Evolutionary conservation across 2,329 filamentous ascomycete genomes (phyloP).

Genomic region (Colletotrichum zoysiae): DNA sequence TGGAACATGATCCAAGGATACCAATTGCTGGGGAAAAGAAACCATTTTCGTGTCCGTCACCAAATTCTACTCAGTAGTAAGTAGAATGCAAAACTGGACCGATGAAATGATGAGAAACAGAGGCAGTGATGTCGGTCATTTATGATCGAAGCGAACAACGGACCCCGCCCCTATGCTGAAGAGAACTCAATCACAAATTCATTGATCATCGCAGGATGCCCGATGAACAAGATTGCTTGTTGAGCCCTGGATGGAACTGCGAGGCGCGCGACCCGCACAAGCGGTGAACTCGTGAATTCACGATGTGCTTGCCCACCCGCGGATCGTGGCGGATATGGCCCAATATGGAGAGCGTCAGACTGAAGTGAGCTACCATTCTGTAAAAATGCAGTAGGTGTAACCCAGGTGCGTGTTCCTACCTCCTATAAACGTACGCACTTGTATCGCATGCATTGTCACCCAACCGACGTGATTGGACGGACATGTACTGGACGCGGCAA

Average conservation of each 20-base stretch:
- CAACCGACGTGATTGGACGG: no score
- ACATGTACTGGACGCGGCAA: no score
- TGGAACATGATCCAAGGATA: neutral
- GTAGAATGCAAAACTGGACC: no score
- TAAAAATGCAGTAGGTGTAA: no score
- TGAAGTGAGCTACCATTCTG: constrained; percentile 21
- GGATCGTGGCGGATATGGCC: constrained; percentile 36
- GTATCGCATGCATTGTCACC: no score
- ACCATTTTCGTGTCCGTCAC: neutral
- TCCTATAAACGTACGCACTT: no score
- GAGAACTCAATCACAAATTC: neutral
- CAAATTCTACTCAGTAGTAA: neutral
- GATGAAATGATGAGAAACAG: neutral
- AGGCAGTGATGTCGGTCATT: neutral
- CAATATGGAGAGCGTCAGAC: constrained; percentile 37
- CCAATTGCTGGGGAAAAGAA: neutral
- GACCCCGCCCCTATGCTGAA: no score
- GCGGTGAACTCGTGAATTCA: neutral
- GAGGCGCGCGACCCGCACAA: neutral
- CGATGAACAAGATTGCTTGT: neutral
- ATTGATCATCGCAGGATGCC: no score
- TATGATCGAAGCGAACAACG: neutral
- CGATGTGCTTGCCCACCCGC: accelerated
- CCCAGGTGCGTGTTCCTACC: no score
- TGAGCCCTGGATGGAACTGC: constrained; percentile 19